These are phyloP conservation scores for Mycena alexandri DNA, from an alignment of 768 basidiomycete genomes.

Conservation along the genomic window DNA sequence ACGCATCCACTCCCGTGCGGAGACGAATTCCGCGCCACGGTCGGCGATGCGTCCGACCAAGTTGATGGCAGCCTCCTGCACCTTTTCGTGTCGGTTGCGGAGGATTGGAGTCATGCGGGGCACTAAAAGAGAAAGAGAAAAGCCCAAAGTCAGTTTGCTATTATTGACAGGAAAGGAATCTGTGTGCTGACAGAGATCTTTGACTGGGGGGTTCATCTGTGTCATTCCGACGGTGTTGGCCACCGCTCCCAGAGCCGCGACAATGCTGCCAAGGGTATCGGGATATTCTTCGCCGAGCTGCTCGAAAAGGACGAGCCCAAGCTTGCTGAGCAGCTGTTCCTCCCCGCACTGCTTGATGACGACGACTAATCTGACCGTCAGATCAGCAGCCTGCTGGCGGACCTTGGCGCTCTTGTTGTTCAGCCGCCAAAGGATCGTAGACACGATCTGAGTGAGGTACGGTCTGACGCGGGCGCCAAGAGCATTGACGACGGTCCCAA, in stretches of 20 bases:
- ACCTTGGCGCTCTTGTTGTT: conserved; percentile 99
- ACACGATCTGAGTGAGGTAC: conserved; percentile 98
- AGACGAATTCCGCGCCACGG: conserved; percentile 98
- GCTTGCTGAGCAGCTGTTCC: conserved; percentile 93
- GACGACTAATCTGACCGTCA: conserved; percentile 91
- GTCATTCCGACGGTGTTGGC: conserved; percentile 99
- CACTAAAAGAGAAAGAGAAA: conserved; percentile 56
- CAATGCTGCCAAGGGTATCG: conserved; percentile 99
- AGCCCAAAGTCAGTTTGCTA: conserved; percentile 16
- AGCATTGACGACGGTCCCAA: conserved; percentile 96
- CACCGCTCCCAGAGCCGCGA: conserved; percentile 97
- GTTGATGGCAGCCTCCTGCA: conserved; percentile 99
- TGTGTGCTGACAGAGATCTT: conserved; percentile 89
- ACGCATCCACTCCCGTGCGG: conserved; percentile 99
- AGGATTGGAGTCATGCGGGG: conserved; percentile 99
- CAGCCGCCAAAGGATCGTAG: conserved; percentile 97
- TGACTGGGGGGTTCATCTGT: conserved; percentile 99
- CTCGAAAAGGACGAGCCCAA: conserved; percentile 96
- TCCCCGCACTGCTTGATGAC: conserved; percentile 99
- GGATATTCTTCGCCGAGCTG: conserved; percentile 99
- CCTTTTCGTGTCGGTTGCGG: conserved; percentile 98
- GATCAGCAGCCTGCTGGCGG: conserved; percentile 97
- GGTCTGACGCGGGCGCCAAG: conserved; percentile 97
- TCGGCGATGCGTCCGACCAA: conserved; percentile 98
- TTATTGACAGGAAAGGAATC: conserved; percentile 5